These are phyloP conservation scores for Symbiodinium natans DNA, from an alignment of 73 alveolate genomes.

Conservation along the genomic window DNA sequence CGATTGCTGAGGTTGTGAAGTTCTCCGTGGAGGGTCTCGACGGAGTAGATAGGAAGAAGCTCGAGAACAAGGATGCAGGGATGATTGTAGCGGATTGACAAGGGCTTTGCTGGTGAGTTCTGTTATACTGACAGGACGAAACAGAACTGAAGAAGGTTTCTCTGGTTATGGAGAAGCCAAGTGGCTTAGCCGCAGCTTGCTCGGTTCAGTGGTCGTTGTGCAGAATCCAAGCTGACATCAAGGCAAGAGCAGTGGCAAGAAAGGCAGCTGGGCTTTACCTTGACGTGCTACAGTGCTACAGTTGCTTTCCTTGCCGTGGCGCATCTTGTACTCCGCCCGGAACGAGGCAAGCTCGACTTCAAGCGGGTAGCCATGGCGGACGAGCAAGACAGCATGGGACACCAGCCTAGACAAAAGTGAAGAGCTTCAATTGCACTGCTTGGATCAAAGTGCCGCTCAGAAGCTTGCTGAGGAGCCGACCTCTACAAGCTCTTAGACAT, in stretches of 20 bases:
- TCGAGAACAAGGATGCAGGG: constrained; percentile 50
- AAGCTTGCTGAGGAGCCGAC: constrained; percentile 32
- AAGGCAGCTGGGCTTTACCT: not conserved
- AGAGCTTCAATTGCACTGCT: not conserved
- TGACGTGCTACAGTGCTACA: not conserved
- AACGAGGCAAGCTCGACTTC: constrained; percentile 55
- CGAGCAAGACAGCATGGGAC: constrained; percentile 72
- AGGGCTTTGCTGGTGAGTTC: not conserved
- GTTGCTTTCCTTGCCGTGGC: too few relatives aligned
- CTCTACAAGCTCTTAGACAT: constrained; percentile 60
- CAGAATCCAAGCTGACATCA: not conserved
- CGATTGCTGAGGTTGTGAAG: constrained; percentile 57
- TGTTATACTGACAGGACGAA: constrained; percentile 20
- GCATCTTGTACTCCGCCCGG: not conserved
- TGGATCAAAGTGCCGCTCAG: not conserved
- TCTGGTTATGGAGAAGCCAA: constrained; percentile 63
- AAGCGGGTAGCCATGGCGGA: constrained; percentile 90
- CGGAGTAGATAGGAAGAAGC: constrained; percentile 56
- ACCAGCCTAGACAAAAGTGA: not conserved
- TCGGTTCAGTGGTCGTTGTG: too few relatives aligned
- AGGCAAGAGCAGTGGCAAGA: constrained; percentile 90
- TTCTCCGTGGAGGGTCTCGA: constrained; percentile 75
- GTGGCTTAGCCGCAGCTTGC: not conserved
- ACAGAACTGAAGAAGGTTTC: constrained; percentile 54
- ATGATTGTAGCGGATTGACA: too few relatives aligned